phyloP scores from a whole-genome alignment of 768 basidiomycete genomes.

The Suillus placidus region DNA sequence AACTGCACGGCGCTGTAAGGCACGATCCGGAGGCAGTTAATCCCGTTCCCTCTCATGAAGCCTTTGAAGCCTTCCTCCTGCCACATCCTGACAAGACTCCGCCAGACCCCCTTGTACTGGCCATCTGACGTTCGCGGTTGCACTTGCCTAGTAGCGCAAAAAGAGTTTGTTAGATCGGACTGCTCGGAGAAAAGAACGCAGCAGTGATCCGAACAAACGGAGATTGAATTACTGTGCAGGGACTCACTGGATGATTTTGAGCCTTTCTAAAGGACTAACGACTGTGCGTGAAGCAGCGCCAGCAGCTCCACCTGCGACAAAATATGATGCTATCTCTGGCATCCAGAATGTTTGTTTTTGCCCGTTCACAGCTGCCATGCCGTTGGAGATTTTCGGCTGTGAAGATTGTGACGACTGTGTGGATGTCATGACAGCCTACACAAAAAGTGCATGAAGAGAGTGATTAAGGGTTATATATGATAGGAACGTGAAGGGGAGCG shows the following conservation, averaged over 20 bases:
- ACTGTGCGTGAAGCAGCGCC: conserved; percentile 83
- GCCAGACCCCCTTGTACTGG: conserved; percentile 85
- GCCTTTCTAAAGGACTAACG: conserved; percentile 86
- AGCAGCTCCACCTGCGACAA: conserved; percentile 57
- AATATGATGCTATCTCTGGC: conserved; percentile 45
- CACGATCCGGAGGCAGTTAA: conserved; percentile 91
- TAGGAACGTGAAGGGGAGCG: conserved; percentile 10
- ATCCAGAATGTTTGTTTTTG: conserved; percentile 34
- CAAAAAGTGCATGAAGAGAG: conserved; percentile 13
- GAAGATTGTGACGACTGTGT: conserved; percentile 12
- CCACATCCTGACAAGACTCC: conserved; percentile 84
- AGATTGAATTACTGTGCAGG: conserved; percentile 1
- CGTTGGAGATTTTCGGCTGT: conserved; percentile 14
- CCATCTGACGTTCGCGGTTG: conserved; percentile 65
- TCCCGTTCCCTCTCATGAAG: conserved; percentile 92
- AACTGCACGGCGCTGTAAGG: conserved; percentile 92
- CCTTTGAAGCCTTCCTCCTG: conserved; percentile 90
- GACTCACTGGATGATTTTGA: conserved; percentile 96
- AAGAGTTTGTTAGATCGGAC: conserved; percentile 10
- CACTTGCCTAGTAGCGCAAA: conserved; percentile 67
- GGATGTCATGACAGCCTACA: conserved; percentile 9
- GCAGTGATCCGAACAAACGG: conserved; percentile 1
- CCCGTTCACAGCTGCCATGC: conserved; percentile 28
- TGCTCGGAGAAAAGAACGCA: conserved; percentile 2
- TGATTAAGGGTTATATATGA: conserved; percentile 12